Base-by-base conservation (phyloP, 371 early-diverging fungal species). In the Umbelopsis sp. region DNA sequence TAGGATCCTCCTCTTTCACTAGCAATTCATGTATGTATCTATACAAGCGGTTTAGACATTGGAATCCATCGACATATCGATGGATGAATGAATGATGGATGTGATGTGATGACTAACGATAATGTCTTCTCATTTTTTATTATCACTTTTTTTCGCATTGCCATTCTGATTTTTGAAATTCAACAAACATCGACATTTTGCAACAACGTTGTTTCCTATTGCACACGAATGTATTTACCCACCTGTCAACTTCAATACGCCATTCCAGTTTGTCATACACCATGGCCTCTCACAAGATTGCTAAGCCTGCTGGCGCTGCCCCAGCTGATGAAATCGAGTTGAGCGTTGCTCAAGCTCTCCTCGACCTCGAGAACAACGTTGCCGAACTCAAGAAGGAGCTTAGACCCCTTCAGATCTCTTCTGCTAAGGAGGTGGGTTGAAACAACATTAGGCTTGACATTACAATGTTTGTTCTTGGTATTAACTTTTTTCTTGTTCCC, bases 341-440 rank as follows among this genome's bases (percentile, higher is more conserved):
- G 76, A 82, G 88, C 81, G 92, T 97, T 78, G 98, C 96, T 78
- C 94, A 96, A 84, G 92, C 95, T 78, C 89, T 97, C 76, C 86
- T 90, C 83, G 97, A 97, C 80, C 87, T 97, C 74, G 96, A 97
- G 88, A 84, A 91, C 75, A 94, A 91, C 88, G 91, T 91, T 71
- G 83, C 93, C 68, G 98, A 97, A 79, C 86, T 96, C 76, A 94
- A 92, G 90, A 92, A 91, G 80, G 96, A 96, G 72, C 90, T 97
- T 73, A 89, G 94, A 72, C 91, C 93, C 66, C 90, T 97, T 76
- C 93, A 92, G 81, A 90, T 97, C 87, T 83, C 88, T 79, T 75
- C 88, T 68, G 98, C 95, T 83, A 96, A 95, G 91, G 97, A 97
- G 89, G 96, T 95, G 81, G 74, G 80, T 44, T 53, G 41, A 41